Evolutionary conservation across 2,329 filamentous ascomycete species (phyloP), one percentile per base, ranked within the genome.

Genomic region (Alternaria brassicicola): DNA sequence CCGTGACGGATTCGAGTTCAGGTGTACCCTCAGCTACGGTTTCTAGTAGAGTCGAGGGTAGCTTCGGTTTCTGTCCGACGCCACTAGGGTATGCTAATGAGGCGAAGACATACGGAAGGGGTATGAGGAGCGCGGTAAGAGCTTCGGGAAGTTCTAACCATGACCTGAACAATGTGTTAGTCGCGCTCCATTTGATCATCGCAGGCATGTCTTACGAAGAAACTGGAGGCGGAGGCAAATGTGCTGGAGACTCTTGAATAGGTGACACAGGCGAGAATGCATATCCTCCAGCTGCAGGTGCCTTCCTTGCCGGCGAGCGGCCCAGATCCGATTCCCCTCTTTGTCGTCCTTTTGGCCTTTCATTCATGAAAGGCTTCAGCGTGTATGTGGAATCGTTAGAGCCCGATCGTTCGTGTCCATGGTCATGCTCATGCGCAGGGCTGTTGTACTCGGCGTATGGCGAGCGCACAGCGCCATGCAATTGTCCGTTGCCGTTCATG

Each of bases 111-210:
- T 78, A 83, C 6, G 82, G 82, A 25, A 84, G 72, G 7, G 81
- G 81, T 25, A 84, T 73, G 28, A 86, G 73, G 52, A 84, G 64
- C 23, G 82, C 83, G 5, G 82, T 82, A 55, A 85, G 61, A 5
- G 81, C 72, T 67, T 86, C 83, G 25, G 78, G 74, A 15, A 82
- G 78, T 52, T 70, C 62, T 4, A 74, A 55, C 65, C 69, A 74
- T 51, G 73, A 73, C 46, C 76, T 78, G 45, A 45, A 12, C n/a
- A 2, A 7, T 25, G 8, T 45, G 42, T 66, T 46, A 64, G 52
- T 51, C 10, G 9, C 8, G 43, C 6, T 15, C 51, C 17, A 1
- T 26, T 8, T 19, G 15, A n/a, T 17, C 23, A 17, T 25, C 8
- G 17, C 21, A n/a, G 19, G 15, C 15, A n/a, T 35, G 51, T 15